A percentile compares a stretch with the other conserved stretches of the same genome.
Evolutionary conservation across 495 filamentous ascomycete genomes (phyloP).

Genomic region (Clavariopsis aquatica): DNA sequence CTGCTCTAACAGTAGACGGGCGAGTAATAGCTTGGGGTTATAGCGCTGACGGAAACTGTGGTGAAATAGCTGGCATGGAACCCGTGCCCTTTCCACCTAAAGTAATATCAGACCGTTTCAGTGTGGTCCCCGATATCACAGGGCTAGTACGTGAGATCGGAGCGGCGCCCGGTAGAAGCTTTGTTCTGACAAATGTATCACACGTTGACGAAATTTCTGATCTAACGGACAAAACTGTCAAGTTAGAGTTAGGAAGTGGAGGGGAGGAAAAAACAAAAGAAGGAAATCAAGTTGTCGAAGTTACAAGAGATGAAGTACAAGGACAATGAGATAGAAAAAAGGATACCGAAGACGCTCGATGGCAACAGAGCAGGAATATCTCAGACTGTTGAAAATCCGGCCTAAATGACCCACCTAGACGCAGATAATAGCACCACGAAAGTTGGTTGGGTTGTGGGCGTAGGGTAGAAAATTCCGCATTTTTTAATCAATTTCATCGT

Average conservation of each 20-base stretch:
- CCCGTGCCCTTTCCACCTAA: not conserved
- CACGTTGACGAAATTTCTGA: not conserved
- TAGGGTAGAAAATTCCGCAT: no score
- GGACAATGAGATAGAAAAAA: no score
- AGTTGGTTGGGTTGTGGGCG: no score
- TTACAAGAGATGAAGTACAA: no score
- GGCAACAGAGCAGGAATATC: no score
- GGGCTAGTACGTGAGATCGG: slow-evolving; percentile 6
- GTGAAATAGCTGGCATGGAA: slow-evolving; percentile 38
- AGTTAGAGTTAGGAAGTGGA: not conserved
- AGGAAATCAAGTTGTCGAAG: no score
- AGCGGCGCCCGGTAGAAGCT: slow-evolving; percentile 16
- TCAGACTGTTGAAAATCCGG: no score
- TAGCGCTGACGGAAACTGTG: slow-evolving; percentile 98
- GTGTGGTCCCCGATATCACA: not conserved
- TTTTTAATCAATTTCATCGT: no score
- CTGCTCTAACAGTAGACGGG: slow-evolving; percentile 62
- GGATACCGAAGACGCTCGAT: no score
- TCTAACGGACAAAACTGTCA: not conserved
- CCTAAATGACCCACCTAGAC: no score
- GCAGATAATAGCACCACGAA: no score
- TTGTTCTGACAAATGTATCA: slow-evolving; percentile 3
- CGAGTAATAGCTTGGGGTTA: slow-evolving; percentile 81
- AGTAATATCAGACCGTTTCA: not conserved
- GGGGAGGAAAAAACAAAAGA: no score